These are phyloP conservation scores for Phytophthora rubi DNA, from an alignment of 352 stramenopile species.

Conservation along the genomic window DNA sequence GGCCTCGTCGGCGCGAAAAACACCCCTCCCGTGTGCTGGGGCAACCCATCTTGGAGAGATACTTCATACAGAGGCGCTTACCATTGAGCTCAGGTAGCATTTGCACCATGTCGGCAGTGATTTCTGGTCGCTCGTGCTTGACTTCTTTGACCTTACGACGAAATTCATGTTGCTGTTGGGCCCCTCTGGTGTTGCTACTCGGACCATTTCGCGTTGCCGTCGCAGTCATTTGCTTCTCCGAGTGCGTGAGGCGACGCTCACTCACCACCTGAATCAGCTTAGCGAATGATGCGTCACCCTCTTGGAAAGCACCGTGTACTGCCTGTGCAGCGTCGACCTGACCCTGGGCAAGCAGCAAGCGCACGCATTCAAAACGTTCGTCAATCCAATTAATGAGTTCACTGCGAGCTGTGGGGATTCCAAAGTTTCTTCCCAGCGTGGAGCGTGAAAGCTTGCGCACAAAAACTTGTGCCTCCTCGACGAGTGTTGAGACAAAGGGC, in stretches of 20 bases:
- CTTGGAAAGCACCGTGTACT: background rate
- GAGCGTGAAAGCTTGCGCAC: background rate
- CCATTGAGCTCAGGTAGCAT: background rate
- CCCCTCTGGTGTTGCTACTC: background rate
- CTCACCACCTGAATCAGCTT: background rate
- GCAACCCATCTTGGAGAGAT: conserved; percentile 6
- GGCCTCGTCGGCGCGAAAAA: background rate
- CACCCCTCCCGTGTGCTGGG: background rate
- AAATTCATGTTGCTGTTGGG: background rate
- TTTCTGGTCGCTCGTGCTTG: background rate
- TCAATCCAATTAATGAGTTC: conserved; percentile 13
- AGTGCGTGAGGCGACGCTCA: background rate
- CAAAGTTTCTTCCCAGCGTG: background rate
- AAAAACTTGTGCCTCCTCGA: conserved; percentile 3
- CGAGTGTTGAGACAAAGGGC: background rate
- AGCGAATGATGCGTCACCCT: background rate
- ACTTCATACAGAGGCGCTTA: conserved; percentile 16
- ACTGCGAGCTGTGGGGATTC: background rate
- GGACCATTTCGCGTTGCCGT: background rate
- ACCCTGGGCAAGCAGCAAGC: background rate
- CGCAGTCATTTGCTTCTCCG: too few species aligned
- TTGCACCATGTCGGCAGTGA: background rate
- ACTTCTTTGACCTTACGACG: background rate
- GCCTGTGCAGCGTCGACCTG: background rate
- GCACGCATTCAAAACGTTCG: conserved; percentile 1